Evolutionary conservation across 768 basidiomycete genomes (phyloP).

Genomic region (Royoungia palumana): DNA sequence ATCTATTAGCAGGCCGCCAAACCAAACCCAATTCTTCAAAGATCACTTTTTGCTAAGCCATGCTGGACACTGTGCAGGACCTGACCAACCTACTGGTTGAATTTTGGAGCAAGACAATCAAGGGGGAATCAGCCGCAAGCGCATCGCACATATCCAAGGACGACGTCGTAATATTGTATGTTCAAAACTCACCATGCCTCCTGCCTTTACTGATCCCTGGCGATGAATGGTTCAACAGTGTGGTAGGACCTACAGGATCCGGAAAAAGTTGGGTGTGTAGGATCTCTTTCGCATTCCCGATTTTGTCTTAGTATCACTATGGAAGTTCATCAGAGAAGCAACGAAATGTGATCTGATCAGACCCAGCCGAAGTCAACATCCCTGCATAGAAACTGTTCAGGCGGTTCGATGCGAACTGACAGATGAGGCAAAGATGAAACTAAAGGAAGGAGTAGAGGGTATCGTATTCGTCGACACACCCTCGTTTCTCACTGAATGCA

Average conservation of each 20-base stretch:
- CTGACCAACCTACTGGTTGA: background rate
- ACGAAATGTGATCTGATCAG: conserved; percentile 6
- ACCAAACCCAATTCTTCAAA: too few relatives aligned
- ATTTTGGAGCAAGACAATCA: conserved; percentile 13
- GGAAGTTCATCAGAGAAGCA: conserved; percentile 14
- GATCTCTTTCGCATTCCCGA: too few relatives aligned
- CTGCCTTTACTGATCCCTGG: background rate
- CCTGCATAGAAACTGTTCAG: conserved; percentile 5
- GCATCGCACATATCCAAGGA: conserved; percentile 6
- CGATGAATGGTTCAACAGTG: background rate
- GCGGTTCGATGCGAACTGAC: conserved; percentile 15
- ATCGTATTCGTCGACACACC: conserved; percentile 23
- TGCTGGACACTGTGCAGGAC: background rate
- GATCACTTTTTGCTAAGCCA: background rate
- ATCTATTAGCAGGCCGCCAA: too few relatives aligned
- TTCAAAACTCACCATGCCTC: background rate
- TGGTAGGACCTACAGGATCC: conserved; percentile 17
- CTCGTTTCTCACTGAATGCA: conserved; percentile 15
- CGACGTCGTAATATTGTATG: conserved; percentile 23
- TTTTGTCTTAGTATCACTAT: background rate
- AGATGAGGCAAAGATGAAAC: conserved; percentile 4
- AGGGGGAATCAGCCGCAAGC: conserved; percentile 1
- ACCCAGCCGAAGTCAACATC: conserved; percentile 2
- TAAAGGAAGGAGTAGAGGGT: background rate
- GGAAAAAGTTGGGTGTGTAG: conserved; percentile 22